Evolutionary conservation across 768 basidiomycete genomes (phyloP), one percentile per base, ranked within the genome.

Genomic region (Pulveroboletus ravenelii): DNA sequence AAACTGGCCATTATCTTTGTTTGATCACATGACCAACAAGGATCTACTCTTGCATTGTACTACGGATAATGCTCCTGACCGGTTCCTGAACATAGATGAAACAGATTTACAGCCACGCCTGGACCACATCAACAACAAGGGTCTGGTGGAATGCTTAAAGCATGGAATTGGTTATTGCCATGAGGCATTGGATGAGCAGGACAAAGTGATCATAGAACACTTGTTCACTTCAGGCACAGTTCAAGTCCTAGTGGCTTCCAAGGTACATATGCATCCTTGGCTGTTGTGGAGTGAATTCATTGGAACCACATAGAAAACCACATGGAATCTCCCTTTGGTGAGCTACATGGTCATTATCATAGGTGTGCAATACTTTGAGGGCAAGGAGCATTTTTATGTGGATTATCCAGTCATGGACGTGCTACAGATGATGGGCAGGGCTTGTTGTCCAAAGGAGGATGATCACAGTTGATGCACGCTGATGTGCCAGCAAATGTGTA

Each of bases 341-440:
- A 85, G 90, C 51, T 94, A 96, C 69, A 96, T 98, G 92, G 94
- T 97, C 38, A 85, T 99, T 65, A 92, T 99, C 60, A 97, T 98
- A 94, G 95, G 95, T n/a, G 93, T 97, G 1, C 96, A 99, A 63
- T 87, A 71, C 51, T 98, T 89, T 60, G 94, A 98, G 67, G 95
- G 95, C 63, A 90, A 93, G 69, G 96, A 99, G 62, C 96, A 98
- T 64, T 88, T 96, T 39, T 99, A 99, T 59, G 78, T 94, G 57
- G 96, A 98, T 68, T 97, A 98, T 65, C 93, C 95, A 3, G 93
- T 99, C 51, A 95, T 95, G 80, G 95, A 98, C 60, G 89, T 99
- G 6, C 79, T 98, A 2, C 96, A 98, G 65, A 98, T 99, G 95
- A 95, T 98, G 85, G 96, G 95, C 38, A 82, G 85, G n/a, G 96